These are phyloP conservation scores for Psilocybe cubensis DNA, from an alignment of 768 basidiomycete genomes.

Conservation along the genomic window DNA sequence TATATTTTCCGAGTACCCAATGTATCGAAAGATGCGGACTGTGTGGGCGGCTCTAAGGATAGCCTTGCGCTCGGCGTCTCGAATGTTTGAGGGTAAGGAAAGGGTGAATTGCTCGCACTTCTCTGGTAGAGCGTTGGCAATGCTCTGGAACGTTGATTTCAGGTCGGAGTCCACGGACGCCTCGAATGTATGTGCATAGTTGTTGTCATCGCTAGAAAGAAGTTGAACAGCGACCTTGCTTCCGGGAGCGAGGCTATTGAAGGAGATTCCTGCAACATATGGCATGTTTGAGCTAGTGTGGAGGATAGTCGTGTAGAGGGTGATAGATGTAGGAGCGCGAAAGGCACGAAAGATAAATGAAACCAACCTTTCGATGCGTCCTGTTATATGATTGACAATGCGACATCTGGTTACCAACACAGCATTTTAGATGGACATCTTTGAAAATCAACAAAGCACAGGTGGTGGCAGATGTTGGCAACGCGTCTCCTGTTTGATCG, in stretches of 20 bases:
- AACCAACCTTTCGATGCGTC: neutral
- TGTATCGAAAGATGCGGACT: neutral
- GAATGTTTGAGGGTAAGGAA: slow-evolving; percentile 7
- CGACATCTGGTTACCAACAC: neutral
- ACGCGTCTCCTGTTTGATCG: neutral
- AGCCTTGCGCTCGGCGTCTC: slow-evolving; percentile 1
- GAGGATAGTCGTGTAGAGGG: neutral
- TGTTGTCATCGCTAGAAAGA: slow-evolving; percentile 2
- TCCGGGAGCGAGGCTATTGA: slow-evolving; percentile 1
- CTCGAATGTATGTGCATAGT: neutral
- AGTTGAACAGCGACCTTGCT: neutral
- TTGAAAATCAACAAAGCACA: neutral
- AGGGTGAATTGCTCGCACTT: slow-evolving; percentile 1
- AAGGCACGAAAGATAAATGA: neutral
- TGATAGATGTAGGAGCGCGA: no score
- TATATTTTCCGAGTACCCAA: neutral
- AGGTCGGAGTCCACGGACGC: slow-evolving; percentile 1
- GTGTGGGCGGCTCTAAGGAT: slow-evolving; percentile 8
- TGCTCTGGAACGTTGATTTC: neutral
- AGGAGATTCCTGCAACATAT: slow-evolving; percentile 14
- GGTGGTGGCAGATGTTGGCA: neutral
- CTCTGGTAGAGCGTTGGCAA: neutral
- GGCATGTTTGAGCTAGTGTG: slow-evolving; percentile 4
- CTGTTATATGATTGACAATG: neutral
- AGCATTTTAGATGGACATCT: neutral